phyloP scores from a whole-genome alignment of 257 asterid species.

The Solanum virginianum region DNA sequence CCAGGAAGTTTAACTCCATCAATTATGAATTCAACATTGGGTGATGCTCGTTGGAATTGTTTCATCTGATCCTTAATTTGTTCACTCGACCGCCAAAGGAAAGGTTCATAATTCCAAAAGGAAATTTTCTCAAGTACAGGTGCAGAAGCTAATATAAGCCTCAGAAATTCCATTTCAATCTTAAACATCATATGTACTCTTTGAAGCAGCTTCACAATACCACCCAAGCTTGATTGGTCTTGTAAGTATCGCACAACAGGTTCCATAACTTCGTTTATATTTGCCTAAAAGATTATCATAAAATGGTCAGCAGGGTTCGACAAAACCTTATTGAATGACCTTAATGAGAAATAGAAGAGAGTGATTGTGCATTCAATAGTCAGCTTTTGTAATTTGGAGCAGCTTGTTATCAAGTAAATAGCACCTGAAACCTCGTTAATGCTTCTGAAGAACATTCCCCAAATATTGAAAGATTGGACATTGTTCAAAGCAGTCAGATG shows the following conservation, averaged over 20 bases:
- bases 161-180: neutral
- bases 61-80: neutral
- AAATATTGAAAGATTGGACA: neutral
- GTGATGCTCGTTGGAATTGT: neutral
- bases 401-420: neutral
- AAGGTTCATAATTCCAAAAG: neutral
- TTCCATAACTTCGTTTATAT: neutral
- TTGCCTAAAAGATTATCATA: neutral
- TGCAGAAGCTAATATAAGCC: neutral
- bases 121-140: neutral
- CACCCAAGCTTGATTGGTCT: neutral
- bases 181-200: neutral
- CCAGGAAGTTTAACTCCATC: neutral
- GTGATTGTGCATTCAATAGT: neutral
- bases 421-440: neutral
- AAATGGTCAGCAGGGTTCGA: neutral
- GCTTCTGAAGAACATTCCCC: neutral
- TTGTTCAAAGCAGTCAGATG: neutral
- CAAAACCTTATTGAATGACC: neutral
- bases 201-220: neutral
- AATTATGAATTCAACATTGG: neutral
- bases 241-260: neutral
- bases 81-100: neutral
- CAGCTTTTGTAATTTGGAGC: neutral
- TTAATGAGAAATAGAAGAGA: neutral